Percentiles rank a stretch among this genome's conserved stretches.
These are phyloP conservation scores for Nasturtium officinale DNA, from an alignment of 345 rosid genomes.

Conservation along the genomic window DNA sequence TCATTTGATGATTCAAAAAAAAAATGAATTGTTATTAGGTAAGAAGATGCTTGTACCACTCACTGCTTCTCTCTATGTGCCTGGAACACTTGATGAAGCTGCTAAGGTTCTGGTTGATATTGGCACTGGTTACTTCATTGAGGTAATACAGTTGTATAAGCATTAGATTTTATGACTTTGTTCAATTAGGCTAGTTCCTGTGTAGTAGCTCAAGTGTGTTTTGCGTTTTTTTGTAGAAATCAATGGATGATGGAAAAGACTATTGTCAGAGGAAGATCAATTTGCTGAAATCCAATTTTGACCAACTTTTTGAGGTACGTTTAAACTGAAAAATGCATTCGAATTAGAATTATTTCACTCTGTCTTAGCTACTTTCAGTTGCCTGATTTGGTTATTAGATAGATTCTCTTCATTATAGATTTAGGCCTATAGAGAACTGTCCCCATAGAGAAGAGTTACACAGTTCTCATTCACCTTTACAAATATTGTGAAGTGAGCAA, in stretches of 20 bases:
- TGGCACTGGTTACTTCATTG: constrained; percentile 98
- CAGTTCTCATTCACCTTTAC: neutral
- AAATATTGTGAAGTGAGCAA: neutral
- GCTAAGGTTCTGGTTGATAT: constrained; percentile 85
- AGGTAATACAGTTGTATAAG: constrained; percentile 47
- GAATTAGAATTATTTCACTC: neutral
- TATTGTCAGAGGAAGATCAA: constrained; percentile 94
- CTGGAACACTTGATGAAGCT: constrained; percentile 82
- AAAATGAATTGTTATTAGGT: constrained; percentile 36
- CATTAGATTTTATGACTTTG: neutral
- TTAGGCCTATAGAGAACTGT: neutral
- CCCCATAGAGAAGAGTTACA: neutral
- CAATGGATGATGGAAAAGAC: constrained; percentile 85
- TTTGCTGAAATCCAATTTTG: constrained; percentile 89
- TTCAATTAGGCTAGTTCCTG: neutral
- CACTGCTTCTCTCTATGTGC: constrained; percentile 91
- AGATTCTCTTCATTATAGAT: neutral
- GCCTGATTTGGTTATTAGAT: neutral
- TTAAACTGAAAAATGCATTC: neutral
- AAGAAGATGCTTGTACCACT: constrained; percentile 91
- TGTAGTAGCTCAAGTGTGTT: constrained; percentile 15
- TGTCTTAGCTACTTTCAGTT: neutral
- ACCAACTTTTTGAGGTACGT: constrained; percentile 89
- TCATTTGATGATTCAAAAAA: neutral
- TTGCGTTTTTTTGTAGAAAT: constrained; percentile 58